These are phyloP conservation scores for Urtica urens DNA, from an alignment of 306 rosid species.

Conservation along the genomic window DNA sequence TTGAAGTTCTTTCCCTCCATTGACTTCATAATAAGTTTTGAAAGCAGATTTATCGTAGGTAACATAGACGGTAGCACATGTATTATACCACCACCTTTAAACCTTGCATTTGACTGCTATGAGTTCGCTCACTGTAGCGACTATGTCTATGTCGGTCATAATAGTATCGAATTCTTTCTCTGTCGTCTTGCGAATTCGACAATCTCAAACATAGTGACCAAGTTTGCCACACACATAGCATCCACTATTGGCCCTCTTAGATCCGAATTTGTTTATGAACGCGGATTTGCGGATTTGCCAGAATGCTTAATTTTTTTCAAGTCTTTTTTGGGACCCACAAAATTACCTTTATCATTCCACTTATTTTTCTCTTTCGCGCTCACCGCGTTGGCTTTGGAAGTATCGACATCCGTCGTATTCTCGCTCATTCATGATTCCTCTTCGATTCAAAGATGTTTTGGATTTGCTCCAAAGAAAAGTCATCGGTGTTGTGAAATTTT, in stretches of 20 bases:
- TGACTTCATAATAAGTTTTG: neutral
- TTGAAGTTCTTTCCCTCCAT: neutral
- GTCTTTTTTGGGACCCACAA: neutral
- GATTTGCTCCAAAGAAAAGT: neutral
- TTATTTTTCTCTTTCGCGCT: neutral
- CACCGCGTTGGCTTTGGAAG: neutral
- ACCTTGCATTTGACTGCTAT: neutral
- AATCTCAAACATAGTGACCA: no score
- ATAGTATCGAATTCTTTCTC: neutral
- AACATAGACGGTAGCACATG: neutral
- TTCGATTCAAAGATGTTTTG: neutral
- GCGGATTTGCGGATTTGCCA: no score
- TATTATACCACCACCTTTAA: neutral
- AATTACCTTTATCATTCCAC: neutral
- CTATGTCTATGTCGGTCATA: neutral
- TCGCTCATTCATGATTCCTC: neutral
- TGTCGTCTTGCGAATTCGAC: no score
- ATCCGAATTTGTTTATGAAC: no score
- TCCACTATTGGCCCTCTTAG: no score
- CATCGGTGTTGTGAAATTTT: neutral
- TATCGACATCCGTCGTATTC: neutral
- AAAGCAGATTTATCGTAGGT: neutral
- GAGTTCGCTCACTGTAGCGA: neutral
- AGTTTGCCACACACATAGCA: neutral
- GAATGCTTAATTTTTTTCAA: neutral